Percentiles rank a stretch among this genome's conserved stretches.
These are phyloP conservation scores for Aureobasidium namibiae DNA, from an alignment of 2,329 filamentous ascomycete genomes.

Conservation along the genomic window DNA sequence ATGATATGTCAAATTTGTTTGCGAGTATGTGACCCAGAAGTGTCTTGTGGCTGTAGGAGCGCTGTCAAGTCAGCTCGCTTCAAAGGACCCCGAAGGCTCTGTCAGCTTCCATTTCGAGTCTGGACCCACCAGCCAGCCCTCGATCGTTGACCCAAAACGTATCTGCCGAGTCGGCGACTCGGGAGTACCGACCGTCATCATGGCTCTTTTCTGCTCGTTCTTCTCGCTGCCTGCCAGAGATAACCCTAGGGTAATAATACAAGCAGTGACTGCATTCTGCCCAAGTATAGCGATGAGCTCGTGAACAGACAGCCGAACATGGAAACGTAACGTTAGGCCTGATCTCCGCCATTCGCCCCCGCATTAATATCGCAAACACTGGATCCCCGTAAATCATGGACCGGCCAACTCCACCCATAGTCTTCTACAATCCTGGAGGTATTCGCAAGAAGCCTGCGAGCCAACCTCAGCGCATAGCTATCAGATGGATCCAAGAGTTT, in stretches of 20 bases:
- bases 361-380: neutral
- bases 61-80: neutral
- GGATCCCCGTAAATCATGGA: neutral
- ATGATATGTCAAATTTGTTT: neutral
- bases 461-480: neutral
- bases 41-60: too few species aligned
- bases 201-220: neutral
- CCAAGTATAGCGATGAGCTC: neutral
- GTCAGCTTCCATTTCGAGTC: neutral
- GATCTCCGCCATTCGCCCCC: neutral
- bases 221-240: neutral
- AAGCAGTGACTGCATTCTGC: neutral
- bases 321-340: neutral
- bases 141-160: neutral
- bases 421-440: neutral
- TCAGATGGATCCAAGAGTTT: constrained; percentile 10
- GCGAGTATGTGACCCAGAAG: too few species aligned
- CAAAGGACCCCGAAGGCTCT: neutral
- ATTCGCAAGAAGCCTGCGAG: neutral
- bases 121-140: neutral
- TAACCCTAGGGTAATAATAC: neutral
- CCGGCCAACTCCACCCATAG: neutral
- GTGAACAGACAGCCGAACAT: neutral
- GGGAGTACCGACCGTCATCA: neutral
- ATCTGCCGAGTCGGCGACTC: neutral